Conservation (phyloP, 805 yeast genomes). For the Barnettozyma vustinii region DNA sequence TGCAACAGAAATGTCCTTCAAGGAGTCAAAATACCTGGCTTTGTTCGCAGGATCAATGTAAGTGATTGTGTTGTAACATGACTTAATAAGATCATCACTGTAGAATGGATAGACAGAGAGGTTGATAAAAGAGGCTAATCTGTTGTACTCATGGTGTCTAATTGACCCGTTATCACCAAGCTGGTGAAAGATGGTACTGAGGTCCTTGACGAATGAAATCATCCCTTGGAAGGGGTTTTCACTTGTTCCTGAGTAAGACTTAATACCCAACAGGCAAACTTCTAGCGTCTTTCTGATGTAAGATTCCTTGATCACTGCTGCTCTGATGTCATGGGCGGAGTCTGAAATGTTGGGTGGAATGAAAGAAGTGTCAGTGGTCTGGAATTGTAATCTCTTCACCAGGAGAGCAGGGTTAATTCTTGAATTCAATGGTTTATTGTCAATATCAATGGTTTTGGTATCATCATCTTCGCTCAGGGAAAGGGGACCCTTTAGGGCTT, state of each 20-base stretch:
- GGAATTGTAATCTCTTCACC: conserved; percentile 41
- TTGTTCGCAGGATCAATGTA: conserved; percentile 37
- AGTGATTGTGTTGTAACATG: conserved; percentile 39
- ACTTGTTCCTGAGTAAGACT: conserved; percentile 23
- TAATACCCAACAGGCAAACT: conserved; percentile 39
- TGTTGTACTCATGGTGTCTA: conserved; percentile 20
- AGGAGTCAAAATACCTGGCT: conserved; percentile 55
- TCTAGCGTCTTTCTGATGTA: conserved; percentile 52
- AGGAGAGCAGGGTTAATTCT: conserved; percentile 53
- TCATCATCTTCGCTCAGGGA: conserved; percentile 37
- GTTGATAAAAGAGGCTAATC: conserved; percentile 34
- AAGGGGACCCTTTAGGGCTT: conserved; percentile 66
- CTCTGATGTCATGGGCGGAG: conserved; percentile 27
- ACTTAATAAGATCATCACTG: conserved; percentile 41
- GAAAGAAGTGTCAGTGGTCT: conserved; percentile 28
- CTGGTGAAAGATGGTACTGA: conserved; percentile 26
- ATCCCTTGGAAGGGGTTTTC: conserved; percentile 26
- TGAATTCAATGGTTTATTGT: conserved; percentile 47
- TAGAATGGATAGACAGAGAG: conserved; percentile 47
- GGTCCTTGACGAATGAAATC: conserved; percentile 22
- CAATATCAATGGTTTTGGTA: conserved; percentile 48
- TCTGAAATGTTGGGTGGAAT: conserved; percentile 44
- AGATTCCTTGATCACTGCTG: conserved; percentile 38
- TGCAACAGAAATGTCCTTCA: conserved; percentile 43
- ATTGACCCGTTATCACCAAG: conserved; percentile 28